Conservation (phyloP, 805 yeast species). For the Hanseniaspora jakobsenii region DNA sequence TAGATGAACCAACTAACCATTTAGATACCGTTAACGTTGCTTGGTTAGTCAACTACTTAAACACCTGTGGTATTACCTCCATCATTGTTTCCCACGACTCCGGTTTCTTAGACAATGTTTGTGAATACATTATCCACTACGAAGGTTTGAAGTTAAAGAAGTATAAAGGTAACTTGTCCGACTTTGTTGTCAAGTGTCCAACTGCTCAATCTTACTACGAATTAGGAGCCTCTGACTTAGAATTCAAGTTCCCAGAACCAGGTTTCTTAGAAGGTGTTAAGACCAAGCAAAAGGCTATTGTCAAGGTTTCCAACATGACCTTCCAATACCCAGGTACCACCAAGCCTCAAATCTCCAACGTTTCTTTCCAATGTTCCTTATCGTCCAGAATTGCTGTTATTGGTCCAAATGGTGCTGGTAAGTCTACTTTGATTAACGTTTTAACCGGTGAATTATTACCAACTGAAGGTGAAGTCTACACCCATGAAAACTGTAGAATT, state of each 20-base stretch:
- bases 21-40: slow-evolving; percentile 99
- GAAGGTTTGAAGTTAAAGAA: slow-evolving; percentile 99
- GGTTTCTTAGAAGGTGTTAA: slow-evolving; percentile 99
- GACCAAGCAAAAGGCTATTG: slow-evolving; percentile 99
- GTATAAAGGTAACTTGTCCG: slow-evolving; percentile 99
- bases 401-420: slow-evolving; percentile 99
- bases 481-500: slow-evolving; percentile 98
- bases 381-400: slow-evolving; percentile 99
- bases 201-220: slow-evolving; percentile 98
- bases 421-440: slow-evolving; percentile 95
- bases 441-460: slow-evolving; percentile 99
- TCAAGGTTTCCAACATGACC: slow-evolving; percentile 90
- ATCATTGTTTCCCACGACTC: slow-evolving; percentile 99
- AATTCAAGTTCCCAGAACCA: slow-evolving; percentile 98
- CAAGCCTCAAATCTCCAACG: slow-evolving; percentile 84
- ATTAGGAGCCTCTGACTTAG: slow-evolving; percentile 94
- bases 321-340: slow-evolving; percentile 99
- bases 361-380: slow-evolving; percentile 96
- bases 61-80: slow-evolving; percentile 97
- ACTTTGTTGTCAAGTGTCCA: slow-evolving; percentile 97
- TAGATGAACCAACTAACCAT: slow-evolving; percentile 99
- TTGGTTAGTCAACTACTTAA: slow-evolving; percentile 98
- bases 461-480: slow-evolving; percentile 96
- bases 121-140: slow-evolving; percentile 98
- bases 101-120: slow-evolving; percentile 95